Base-by-base conservation (phyloP, 306 rosid species). In the Lathyrus tuberosus region DNA sequence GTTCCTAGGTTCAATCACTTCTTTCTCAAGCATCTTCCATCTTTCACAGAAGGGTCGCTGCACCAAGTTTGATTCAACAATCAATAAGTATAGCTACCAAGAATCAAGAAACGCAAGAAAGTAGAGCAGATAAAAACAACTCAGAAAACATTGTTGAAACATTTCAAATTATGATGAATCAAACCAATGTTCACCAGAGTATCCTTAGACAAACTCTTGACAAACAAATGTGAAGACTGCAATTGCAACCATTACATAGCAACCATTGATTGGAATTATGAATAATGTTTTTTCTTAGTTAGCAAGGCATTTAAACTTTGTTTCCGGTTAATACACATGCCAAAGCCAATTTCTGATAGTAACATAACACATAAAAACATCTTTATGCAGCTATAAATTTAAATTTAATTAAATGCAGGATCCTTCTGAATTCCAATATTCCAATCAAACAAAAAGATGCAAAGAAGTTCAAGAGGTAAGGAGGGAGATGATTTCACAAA, bases 21-120 rank as follows among this genome's bases (percentile, higher is more conserved):
- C 99, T 84, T 89, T 95, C 87, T 95, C 99, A 65, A 95, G 96
- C 99, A 95, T 91, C 85, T 83, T 95, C 97, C 97, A 95, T 75
- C 99, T 80, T 77, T 95, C 99, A 67, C 84, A 86, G 79, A 95
- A 95, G 60, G 99, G 99, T 72, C 97, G 97, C 99, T 95, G 94
- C 86, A 88, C 65, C 80, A 79, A 79, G 35, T 77, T 71, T 35
- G 69, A 41, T 69, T 61, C 6, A 47, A 33, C 20, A 67, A 62
- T 58, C 46, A 75, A 79, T 49, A 82, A 78, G 17, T 65, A 71
- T 26, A 69, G 47, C 53, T 16, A 52, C 26, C 37, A 35, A 59
- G 10, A 74, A 51, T 56, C 41, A 31, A 60, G 5, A 11, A 52
- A 18, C 6, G 11, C 17, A 51, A 67, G 60, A 70, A 22, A 56